A percentile compares a stretch with the other conserved stretches of the same genome.
phyloP scores from a whole-genome alignment of 1,284 basidiomycete genomes.

The Schizopora paradoxa region DNA sequence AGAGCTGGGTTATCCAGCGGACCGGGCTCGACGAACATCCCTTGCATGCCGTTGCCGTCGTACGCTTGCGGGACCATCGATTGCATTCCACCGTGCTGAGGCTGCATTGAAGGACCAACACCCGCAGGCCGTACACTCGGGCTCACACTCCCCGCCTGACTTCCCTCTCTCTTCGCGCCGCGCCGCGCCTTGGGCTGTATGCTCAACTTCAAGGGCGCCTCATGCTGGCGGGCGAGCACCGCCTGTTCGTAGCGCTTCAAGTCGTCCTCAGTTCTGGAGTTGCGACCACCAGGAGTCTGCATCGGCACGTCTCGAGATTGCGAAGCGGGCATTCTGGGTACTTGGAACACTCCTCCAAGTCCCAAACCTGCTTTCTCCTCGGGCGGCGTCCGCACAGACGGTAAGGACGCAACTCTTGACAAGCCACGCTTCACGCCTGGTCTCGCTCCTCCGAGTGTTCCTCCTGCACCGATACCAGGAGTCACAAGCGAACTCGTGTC shows the following conservation, averaged over 20 bases:
- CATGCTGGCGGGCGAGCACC: conserved; percentile 58
- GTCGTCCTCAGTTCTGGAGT: conserved; percentile 43
- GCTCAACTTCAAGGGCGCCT: conserved; percentile 35
- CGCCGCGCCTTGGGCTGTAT: conserved; percentile 19
- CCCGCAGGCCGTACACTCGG: conserved; percentile 3
- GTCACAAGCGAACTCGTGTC: too few relatives aligned
- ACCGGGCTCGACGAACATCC: conserved; percentile 5
- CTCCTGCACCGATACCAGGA: conserved; percentile 17
- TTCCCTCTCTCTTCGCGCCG: too few relatives aligned
- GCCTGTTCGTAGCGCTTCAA: conserved; percentile 69
- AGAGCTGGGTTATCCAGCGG: neutral
- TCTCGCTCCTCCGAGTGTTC: conserved; percentile 17
- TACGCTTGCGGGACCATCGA: too few relatives aligned
- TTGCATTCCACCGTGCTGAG: neutral
- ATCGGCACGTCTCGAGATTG: too few relatives aligned
- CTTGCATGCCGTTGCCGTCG: neutral
- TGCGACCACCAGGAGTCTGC: conserved; percentile 5
- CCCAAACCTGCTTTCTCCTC: conserved; percentile 24
- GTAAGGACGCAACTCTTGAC: conserved; percentile 56
- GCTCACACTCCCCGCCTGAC: conserved; percentile 8
- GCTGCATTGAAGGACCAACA: neutral
- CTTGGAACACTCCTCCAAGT: too few relatives aligned
- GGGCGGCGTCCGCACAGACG: conserved; percentile 59
- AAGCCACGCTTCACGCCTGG: conserved; percentile 34
- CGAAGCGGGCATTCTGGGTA: too few relatives aligned